Conservation (phyloP, 2,329 filamentous ascomycete genomes). For the Dactylellina cionopaga region DNA sequence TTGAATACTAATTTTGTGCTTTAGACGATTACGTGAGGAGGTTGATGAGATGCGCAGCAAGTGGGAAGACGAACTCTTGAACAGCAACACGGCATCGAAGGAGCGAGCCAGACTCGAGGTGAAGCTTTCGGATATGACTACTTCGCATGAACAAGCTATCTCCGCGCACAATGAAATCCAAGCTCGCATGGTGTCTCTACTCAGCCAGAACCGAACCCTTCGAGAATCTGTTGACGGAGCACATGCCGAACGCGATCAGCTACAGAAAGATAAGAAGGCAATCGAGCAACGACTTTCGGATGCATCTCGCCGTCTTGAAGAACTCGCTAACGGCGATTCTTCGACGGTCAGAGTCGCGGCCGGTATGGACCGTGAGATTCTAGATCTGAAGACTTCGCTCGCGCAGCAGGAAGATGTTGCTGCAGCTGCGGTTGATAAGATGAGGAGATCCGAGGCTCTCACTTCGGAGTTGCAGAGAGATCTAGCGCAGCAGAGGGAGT, state of each 20-base stretch:
- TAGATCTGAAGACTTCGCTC: slow-evolving; percentile 86
- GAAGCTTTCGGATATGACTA: slow-evolving; percentile 85
- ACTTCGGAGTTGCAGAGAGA: slow-evolving; percentile 92
- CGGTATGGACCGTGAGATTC: slow-evolving; percentile 83
- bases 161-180: slow-evolving; percentile 95
- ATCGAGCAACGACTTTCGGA: slow-evolving; percentile 86
- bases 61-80: slow-evolving; percentile 98
- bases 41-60: slow-evolving; percentile 93
- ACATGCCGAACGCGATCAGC: slow-evolving; percentile 81
- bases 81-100: slow-evolving; percentile 97
- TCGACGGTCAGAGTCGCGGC: slow-evolving; percentile 90
- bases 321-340: slow-evolving; percentile 83
- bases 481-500: slow-evolving; percentile 84
- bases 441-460: slow-evolving; percentile 90
- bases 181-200: slow-evolving; percentile 85
- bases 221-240: slow-evolving; percentile 87
- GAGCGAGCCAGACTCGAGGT: slow-evolving; percentile 93
- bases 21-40: slow-evolving; percentile 84
- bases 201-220: slow-evolving; percentile 87
- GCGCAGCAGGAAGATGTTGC: slow-evolving; percentile 95
- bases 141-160: slow-evolving; percentile 92
- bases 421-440: slow-evolving; percentile 91
- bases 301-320: slow-evolving; percentile 86
- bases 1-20: slow-evolving; percentile 1
- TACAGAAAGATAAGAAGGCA: slow-evolving; percentile 88